Conservation (phyloP, 352 stramenopile genomes). For the Pilasporangium apinafurcum region DNA sequence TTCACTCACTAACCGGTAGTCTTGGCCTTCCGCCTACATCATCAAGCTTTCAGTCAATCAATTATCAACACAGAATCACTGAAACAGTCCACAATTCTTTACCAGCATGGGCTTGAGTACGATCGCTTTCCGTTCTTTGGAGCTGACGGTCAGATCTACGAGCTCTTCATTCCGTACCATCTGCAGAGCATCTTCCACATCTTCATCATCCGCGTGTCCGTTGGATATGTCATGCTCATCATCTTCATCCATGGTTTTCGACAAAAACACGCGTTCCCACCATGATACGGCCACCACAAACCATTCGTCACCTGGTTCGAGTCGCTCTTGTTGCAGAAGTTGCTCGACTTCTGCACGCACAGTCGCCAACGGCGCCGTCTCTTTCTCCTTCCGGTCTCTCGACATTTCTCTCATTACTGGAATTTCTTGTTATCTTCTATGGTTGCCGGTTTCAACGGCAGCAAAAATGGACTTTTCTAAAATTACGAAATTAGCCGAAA, state of each 20-base stretch:
- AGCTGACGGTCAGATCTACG: conserved; percentile 42
- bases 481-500: no score
- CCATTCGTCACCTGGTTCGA: conserved; percentile 51
- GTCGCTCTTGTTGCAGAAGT: conserved; percentile 19
- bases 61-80: not conserved
- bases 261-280: conserved; percentile 38
- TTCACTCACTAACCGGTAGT: conserved; percentile 68
- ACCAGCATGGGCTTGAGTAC: conserved; percentile 60
- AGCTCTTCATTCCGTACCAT: conserved; percentile 36
- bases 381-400: no score
- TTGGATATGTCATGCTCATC: conserved; percentile 2
- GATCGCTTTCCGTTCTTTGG: conserved; percentile 23
- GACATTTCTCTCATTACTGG: no score
- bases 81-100: conserved; percentile 1
- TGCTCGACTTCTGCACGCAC: conserved; percentile 10
- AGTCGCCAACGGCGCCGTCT: conserved; percentile 5
- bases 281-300: conserved; percentile 47
- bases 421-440: no score
- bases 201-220: conserved; percentile 1
- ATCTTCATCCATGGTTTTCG: conserved; percentile 4
- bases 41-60: not conserved
- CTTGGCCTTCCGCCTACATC: conserved; percentile 40
- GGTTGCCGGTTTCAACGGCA: no score
- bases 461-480: no score
- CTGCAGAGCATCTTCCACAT: conserved; percentile 8